These are phyloP conservation scores for Pistacia integerrima DNA, from an alignment of 345 rosid genomes.

Conservation along the genomic window DNA sequence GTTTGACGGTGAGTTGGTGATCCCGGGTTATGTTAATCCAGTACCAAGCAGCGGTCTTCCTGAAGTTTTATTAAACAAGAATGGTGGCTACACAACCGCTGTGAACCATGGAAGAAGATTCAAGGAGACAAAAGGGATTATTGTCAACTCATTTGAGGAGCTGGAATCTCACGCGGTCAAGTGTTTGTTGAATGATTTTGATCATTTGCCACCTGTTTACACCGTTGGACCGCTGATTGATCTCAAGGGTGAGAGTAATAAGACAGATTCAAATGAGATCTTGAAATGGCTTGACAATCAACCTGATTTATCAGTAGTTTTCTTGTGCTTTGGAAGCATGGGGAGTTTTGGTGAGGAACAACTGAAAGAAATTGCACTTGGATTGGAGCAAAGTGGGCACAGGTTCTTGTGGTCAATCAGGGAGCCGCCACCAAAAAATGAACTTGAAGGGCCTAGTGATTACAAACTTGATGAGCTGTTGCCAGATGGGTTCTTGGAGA, in stretches of 20 bases:
- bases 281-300: conserved; percentile 42
- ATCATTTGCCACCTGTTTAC: conserved; percentile 14
- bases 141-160: conserved; percentile 32
- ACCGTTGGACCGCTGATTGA: conserved; percentile 38
- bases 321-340: conserved; percentile 48
- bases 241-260: conserved; percentile 1
- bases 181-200: neutral
- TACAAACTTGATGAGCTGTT: conserved; percentile 19
- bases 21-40: conserved; percentile 21
- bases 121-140: conserved; percentile 31
- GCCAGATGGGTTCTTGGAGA: conserved; percentile 34
- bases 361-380: conserved; percentile 34
- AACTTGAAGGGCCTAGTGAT: conserved; percentile 4
- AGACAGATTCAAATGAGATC: conserved; percentile 6
- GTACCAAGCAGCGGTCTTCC: conserved; percentile 30
- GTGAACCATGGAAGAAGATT: conserved; percentile 14
- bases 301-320: conserved; percentile 37
- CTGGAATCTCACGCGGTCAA: conserved; percentile 28
- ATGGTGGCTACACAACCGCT: neutral
- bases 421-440: conserved; percentile 17
- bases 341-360: conserved; percentile 37
- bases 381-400: conserved; percentile 29
- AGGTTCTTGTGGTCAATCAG: conserved; percentile 43
- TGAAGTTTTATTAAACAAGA: neutral
- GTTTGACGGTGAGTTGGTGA: conserved; percentile 2